phyloP scores from a whole-genome alignment of 2,329 filamentous ascomycete species.

The Fusarium protoensiforme region DNA sequence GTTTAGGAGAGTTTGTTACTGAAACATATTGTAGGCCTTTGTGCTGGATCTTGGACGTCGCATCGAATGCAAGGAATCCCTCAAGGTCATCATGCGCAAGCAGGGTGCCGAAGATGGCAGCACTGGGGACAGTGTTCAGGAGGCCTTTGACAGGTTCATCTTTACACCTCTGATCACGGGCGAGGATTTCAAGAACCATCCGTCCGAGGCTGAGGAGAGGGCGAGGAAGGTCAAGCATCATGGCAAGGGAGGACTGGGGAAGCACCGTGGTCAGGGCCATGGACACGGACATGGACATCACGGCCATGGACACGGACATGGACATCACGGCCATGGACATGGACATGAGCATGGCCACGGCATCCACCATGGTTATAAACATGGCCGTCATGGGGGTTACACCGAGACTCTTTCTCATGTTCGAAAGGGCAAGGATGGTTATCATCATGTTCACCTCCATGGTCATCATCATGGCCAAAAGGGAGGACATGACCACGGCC shows the following conservation, averaged over 20 bases:
- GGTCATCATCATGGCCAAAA: not conserved
- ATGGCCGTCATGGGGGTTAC: not conserved
- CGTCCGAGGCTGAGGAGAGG: not conserved
- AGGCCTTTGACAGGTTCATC: conserved; percentile 41
- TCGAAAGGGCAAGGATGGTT: not conserved
- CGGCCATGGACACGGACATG: not conserved
- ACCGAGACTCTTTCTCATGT: not conserved
- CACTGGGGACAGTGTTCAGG: conserved; percentile 42
- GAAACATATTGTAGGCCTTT: conserved; percentile 29
- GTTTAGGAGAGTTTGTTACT: not conserved
- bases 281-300: not conserved
- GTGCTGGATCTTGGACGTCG: conserved; percentile 45
- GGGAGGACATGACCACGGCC: not conserved
- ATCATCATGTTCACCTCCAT: not conserved
- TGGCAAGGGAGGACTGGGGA: not conserved
- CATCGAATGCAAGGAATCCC: conserved; percentile 38
- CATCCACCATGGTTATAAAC: conserved; percentile 3
- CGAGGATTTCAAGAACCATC: conserved; percentile 41
- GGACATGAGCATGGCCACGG: not conserved
- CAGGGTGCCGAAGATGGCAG: conserved; percentile 45
- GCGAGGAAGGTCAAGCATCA: not conserved
- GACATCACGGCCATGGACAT: not conserved
- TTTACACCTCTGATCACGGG: conserved; percentile 44
- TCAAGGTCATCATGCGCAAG: conserved; percentile 43
- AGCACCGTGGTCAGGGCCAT: not conserved